Conservation (phyloP, 1,284 basidiomycete species). For the Ceratobasidium sp. region DNA sequence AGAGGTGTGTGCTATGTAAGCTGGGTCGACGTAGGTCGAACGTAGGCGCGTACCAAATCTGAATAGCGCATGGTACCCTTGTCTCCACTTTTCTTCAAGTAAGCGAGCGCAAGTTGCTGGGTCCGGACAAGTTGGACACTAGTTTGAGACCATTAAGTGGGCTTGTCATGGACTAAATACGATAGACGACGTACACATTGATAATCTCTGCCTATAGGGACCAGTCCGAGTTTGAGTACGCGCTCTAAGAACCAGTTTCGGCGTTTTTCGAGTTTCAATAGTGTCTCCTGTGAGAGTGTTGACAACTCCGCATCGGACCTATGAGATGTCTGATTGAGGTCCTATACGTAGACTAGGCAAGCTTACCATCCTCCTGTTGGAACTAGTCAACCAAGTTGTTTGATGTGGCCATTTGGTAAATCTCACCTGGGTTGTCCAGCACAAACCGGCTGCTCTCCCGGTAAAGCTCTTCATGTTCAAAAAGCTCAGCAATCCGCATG, state of each 20-base stretch:
- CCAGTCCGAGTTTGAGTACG: slow-evolving; percentile 89
- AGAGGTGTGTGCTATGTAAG: slow-evolving; percentile 49
- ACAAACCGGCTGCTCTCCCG: slow-evolving; percentile 91
- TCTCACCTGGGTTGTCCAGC: slow-evolving; percentile 83
- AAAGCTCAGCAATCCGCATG: slow-evolving; percentile 89
- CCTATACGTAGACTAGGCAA: background rate
- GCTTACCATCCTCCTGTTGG: slow-evolving; percentile 69
- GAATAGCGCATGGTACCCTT: slow-evolving; percentile 88
- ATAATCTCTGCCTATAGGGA: slow-evolving; percentile 89
- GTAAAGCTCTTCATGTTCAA: slow-evolving; percentile 89
- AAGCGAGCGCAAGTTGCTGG: slow-evolving; percentile 81
- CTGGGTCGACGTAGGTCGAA: slow-evolving; percentile 47
- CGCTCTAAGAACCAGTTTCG: slow-evolving; percentile 95
- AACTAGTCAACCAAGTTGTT: slow-evolving; percentile 22
- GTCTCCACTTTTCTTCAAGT: slow-evolving; percentile 94
- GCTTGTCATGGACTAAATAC: background rate
- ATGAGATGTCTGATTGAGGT: background rate
- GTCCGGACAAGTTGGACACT: slow-evolving; percentile 90
- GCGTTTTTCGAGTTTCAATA: slow-evolving; percentile 88
- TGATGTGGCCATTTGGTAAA: background rate
- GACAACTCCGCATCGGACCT: slow-evolving; percentile 80
- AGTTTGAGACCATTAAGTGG: background rate
- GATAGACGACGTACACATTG: slow-evolving; percentile 74
- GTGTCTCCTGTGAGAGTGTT: slow-evolving; percentile 81
- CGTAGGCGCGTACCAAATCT: slow-evolving; percentile 77